phyloP scores from a whole-genome alignment of 768 basidiomycete genomes.

The Suillus discolor region DNA sequence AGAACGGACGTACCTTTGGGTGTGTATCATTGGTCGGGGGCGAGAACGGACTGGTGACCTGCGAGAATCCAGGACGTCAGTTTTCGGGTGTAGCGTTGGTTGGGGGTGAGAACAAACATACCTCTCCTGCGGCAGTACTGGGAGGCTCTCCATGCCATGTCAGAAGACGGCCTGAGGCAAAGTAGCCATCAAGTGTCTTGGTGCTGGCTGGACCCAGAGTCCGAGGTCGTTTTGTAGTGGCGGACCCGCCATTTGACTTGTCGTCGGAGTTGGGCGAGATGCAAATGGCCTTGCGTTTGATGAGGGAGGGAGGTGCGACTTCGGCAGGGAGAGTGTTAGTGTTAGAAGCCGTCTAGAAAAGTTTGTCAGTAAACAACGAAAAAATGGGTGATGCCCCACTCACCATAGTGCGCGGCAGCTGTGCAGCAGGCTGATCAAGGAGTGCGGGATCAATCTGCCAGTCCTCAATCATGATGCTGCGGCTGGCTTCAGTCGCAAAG shows the following conservation, averaged over 20 bases:
- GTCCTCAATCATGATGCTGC: background rate
- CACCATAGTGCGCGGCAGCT: background rate
- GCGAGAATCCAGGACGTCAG: no score
- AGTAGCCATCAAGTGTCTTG: background rate
- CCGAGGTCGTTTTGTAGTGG: background rate
- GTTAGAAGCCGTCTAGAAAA: background rate
- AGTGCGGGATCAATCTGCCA: constrained; percentile 6
- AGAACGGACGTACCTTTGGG: background rate
- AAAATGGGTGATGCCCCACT: background rate
- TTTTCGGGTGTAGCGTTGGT: no score
- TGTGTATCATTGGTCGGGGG: no score
- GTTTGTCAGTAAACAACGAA: background rate
- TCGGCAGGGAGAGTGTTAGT: background rate
- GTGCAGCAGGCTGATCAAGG: background rate
- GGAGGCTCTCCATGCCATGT: no score
- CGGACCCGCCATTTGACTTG: background rate
- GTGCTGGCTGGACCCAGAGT: background rate
- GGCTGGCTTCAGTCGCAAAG: background rate
- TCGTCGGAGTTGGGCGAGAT: background rate
- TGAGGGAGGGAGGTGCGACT: background rate
- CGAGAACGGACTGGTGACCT: no score
- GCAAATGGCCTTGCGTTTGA: background rate
- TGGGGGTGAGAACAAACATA: no score
- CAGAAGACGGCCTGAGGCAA: no score
- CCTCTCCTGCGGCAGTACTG: no score